A percentile compares a stretch with the other conserved stretches of the same genome.
phyloP scores from a whole-genome alignment of 768 basidiomycete genomes.

The Mycena pura region DNA sequence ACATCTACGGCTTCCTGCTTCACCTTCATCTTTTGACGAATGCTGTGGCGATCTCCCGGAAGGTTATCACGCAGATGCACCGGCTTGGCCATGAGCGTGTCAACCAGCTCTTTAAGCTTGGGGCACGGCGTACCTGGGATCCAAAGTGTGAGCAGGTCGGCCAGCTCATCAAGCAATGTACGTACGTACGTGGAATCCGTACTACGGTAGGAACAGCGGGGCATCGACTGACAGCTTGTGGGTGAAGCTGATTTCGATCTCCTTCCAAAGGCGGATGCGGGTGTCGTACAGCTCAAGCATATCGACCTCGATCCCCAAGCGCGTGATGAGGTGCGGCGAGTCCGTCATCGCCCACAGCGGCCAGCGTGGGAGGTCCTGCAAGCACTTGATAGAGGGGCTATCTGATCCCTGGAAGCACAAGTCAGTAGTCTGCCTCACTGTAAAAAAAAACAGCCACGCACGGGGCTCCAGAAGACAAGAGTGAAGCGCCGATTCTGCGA shows the following conservation, averaged over 20 bases:
- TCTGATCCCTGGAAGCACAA: no score
- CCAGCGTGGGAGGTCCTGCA: not conserved
- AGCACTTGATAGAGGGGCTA: not conserved
- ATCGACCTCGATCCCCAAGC: not conserved
- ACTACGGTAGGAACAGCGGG: not conserved
- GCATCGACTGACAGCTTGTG: not conserved
- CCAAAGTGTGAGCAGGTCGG: no score
- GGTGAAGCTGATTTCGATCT: not conserved
- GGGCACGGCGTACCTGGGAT: no score
- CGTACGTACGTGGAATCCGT: no score
- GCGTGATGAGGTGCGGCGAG: not conserved
- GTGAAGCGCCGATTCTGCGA: not conserved
- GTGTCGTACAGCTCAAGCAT: not conserved
- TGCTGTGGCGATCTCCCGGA: no score
- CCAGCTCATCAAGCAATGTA: no score
- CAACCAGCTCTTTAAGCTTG: no score
- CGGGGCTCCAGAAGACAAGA: not conserved
- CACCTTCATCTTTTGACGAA: no score
- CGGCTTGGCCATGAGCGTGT: no score
- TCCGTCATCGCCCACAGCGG: not conserved
- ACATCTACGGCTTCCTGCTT: no score
- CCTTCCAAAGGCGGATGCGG: not conserved
- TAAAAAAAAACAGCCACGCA: not conserved
- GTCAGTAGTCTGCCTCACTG: no score
- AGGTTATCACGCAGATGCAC: no score